phyloP scores from a whole-genome alignment of 441 rosid species.

The Theobroma grandiflorum region DNA sequence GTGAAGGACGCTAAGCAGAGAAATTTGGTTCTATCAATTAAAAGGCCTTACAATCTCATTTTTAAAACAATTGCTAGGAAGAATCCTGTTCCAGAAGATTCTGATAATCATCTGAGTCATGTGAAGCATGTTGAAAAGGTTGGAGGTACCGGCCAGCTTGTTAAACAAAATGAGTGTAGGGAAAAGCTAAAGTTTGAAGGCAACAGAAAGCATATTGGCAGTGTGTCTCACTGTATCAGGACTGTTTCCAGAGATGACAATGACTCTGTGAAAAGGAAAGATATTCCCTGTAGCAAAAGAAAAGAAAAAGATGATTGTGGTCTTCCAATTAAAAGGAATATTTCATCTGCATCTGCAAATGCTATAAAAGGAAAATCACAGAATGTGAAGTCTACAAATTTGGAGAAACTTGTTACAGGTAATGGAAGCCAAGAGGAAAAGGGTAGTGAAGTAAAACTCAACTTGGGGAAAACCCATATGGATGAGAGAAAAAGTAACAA shows the following conservation, averaged over 20 bases:
- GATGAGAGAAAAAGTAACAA: conserved; percentile 36
- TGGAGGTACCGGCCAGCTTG: conserved; percentile 32
- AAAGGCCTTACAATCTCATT: conserved; percentile 63
- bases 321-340: conserved; percentile 30
- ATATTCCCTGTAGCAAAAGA: conserved; percentile 40
- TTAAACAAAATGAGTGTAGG: conserved; percentile 40
- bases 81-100: conserved; percentile 31
- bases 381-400: conserved; percentile 31
- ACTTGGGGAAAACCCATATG: conserved; percentile 30
- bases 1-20: conserved; percentile 88
- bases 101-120: conserved; percentile 36
- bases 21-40: conserved; percentile 64
- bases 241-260: conserved; percentile 38
- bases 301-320: conserved; percentile 42
- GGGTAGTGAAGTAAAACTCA: conserved; percentile 38
- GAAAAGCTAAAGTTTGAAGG: conserved; percentile 36
- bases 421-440: conserved; percentile 44
- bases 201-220: conserved; percentile 36
- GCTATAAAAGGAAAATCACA: conserved; percentile 40
- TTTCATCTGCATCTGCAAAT: conserved; percentile 44
- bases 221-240: conserved; percentile 21
- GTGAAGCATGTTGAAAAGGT: conserved; percentile 40
- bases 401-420: conserved; percentile 27
- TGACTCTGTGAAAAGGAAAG: conserved; percentile 39
- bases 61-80: conserved; percentile 48